Evolutionary conservation across 2,329 filamentous ascomycete species (phyloP), one percentile per base, ranked within the genome.

Genomic region (Sordariomycetes sp.): DNA sequence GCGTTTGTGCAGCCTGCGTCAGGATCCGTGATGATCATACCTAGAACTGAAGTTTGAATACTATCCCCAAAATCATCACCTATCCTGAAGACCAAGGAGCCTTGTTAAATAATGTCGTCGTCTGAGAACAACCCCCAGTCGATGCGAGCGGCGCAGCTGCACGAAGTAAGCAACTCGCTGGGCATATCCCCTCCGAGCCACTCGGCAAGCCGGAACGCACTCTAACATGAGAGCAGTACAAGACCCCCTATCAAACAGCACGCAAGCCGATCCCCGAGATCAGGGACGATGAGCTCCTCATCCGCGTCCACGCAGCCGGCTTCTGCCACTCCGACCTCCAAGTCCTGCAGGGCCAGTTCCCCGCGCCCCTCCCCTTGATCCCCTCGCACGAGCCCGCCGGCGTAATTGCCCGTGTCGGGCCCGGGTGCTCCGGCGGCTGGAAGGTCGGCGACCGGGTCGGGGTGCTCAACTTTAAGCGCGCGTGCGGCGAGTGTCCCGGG

Each of bases 251-350:
- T 40, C 60, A 62, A 14, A 50, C 70, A 5, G 61, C 60, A 1
- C 56, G 56, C 14, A 60, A 57, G 20, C 58, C 60, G 16, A 57
- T 65, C 0, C 69, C 69, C 3, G 34, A 48, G 5, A 64, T 68
- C 34, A 61, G 59, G 25, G 63, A 64, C 11, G 52, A 63, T 53
- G 66, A 71, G 24, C 63, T 72, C 3, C 65, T 72, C 20, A 59
- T 72, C 58, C 63, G 63, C 32, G 61, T 72, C 51, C 61, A 68
- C 34, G 70, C 70, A 2, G 70, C 70, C 7, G 68, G 70, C 1
- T 72, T 71, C 61, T 72, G 71, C 58, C 70, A 72, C 54, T 71
- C 70, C 2, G 71, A 72, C 52, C 61, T 69, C 10, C 71, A 72
- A 57, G 70, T 70, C 10, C 59, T 69, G 1, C 65, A 68, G 10